A percentile compares a stretch with the other conserved stretches of the same genome.
phyloP scores from a whole-genome alignment of 331 rosid genomes.

The Acacia pycnantha region DNA sequence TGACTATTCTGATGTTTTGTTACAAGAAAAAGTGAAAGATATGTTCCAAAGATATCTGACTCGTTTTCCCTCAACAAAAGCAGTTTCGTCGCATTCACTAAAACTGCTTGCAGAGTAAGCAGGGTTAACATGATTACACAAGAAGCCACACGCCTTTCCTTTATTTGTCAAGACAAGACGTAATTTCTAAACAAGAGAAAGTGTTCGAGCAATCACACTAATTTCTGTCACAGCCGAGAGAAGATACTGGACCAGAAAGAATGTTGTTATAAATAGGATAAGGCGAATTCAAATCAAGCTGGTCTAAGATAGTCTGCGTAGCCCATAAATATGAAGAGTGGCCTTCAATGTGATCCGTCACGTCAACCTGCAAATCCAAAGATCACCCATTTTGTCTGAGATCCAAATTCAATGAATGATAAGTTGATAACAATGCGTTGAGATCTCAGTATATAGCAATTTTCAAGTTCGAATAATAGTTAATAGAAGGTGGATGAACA shows the following conservation, averaged over 20 bases:
- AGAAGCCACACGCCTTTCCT: background rate
- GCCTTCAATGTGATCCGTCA: slow-evolving; percentile 64
- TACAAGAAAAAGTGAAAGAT: background rate
- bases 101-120: background rate
- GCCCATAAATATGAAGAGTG: slow-evolving; percentile 85
- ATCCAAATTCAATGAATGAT: slow-evolving; percentile 13
- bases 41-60: background rate
- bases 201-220: background rate
- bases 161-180: background rate
- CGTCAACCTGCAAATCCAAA: slow-evolving; percentile 59
- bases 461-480: background rate
- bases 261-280: slow-evolving; percentile 51
- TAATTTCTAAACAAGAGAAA: background rate
- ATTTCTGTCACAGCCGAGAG: background rate
- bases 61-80: background rate
- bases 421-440: background rate
- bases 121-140: background rate
- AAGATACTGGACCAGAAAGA: slow-evolving; percentile 1
- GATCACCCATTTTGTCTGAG: background rate
- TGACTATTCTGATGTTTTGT: background rate
- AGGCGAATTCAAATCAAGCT: slow-evolving; percentile 57
- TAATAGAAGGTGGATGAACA: background rate
- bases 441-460: background rate
- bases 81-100: background rate
- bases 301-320: slow-evolving; percentile 57